Evolutionary conservation across 345 rosid species (phyloP), one percentile per base, ranked within the genome.

Genomic region (Citrus cavaleriei): DNA sequence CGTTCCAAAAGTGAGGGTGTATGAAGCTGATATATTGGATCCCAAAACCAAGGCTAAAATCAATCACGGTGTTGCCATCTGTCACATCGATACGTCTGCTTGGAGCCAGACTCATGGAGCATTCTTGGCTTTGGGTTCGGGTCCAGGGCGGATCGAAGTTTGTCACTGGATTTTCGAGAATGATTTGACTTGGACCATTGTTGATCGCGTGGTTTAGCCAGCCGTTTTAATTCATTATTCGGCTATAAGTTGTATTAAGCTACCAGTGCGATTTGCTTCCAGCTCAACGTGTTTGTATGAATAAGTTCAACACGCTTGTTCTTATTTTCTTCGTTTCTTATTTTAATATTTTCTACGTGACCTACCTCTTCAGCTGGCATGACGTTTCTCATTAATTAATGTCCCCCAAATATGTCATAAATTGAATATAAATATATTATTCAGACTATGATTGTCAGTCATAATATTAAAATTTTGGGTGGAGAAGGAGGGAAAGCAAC

Each of bases 151-250:
- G 77, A 90, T 89, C 25, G 97, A 93, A 74, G 93, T 92, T 0
- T 93, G 97, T 27, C 98, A 93, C 73, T 93, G 98, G 98, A 95
- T 95, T 25, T 95, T 95, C 68, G 91, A 95, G 83, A 90, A 91
- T 79, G 97, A 95, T 77, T 76, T 95, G 94, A 92, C 89, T 13
- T 92, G 97, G 98, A 86, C 85, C 22, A 68, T 77, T 0, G 85
- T 87, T 1, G 93, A 90, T 79, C 81, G 22, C 0, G 0, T 4
- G 21, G 58, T 0, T 54, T 54, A 54, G 51, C 51, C 0, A 54
- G 58, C 58, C 21, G 22, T 18, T 54, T 4, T 54, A 46, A 3
- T 46, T 46, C 51, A 19, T 5, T 54, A 18, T 18, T 18, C 0
- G 58, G 58, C 7, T 19, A 5, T 2, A 16, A 54, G 22, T 54